Evolutionary conservation across 176 grass and related monocot genomes (phyloP).

Genomic region (Cenchrus americanus): DNA sequence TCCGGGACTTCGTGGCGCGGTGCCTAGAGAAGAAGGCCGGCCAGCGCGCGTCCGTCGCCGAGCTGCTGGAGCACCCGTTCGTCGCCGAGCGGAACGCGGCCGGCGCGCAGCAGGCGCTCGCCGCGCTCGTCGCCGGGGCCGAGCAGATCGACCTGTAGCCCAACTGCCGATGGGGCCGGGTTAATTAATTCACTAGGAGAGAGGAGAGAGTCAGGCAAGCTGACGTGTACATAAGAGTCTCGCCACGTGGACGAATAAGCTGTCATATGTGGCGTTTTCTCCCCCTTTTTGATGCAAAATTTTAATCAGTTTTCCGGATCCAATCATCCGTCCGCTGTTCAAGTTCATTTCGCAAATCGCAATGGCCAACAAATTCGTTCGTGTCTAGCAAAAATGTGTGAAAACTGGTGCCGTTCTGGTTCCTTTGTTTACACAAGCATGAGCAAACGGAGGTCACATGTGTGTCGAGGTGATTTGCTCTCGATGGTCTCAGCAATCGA

Average conservation of each 20-base stretch:
- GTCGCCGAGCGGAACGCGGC: constrained; percentile 53
- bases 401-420: constrained; percentile 20
- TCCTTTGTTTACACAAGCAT: too few relatives aligned
- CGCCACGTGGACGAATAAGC: constrained; percentile 38
- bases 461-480: not conserved
- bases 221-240: constrained; percentile 54
- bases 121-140: constrained; percentile 53
- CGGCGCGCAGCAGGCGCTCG: constrained; percentile 48
- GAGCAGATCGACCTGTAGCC: constrained; percentile 37
- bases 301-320: not conserved
- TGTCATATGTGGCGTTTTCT: constrained; percentile 6
- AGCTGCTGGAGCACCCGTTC: constrained; percentile 80
- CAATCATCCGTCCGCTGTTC: constrained; percentile 31
- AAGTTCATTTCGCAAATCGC: not conserved
- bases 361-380: not conserved
- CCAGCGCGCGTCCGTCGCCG: constrained; percentile 61
- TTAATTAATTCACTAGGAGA: constrained; percentile 16
- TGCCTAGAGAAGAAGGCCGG: constrained; percentile 89
- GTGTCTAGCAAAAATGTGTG: not conserved
- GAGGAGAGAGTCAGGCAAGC: constrained; percentile 14
- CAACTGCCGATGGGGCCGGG: not conserved
- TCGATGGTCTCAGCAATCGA: not conserved
- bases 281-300: not conserved
- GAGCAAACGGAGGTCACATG: too few relatives aligned
- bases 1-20: constrained; percentile 72